Percentiles rank a stretch among this genome's conserved stretches.
Conservation (phyloP, 1,284 basidiomycete genomes). For the Wallemia mellicola region DNA sequence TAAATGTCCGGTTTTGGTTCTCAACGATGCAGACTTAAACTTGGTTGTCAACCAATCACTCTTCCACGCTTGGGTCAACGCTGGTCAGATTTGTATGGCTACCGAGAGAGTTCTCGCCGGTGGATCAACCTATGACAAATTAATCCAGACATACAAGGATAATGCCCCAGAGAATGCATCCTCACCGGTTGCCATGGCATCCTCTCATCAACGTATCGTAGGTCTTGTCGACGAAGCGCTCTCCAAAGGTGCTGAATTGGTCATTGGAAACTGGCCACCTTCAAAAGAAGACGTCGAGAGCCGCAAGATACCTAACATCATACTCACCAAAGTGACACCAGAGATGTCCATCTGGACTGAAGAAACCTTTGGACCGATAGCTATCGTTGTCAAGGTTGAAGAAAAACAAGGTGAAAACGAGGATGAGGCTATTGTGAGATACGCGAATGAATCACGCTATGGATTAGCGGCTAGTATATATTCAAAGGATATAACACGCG, state of each 20-base stretch:
- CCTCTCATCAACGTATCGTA: neutral
- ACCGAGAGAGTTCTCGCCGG: neutral
- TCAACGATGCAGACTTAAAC: neutral
- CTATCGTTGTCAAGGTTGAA: neutral
- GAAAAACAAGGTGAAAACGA: neutral
- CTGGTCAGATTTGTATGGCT: neutral
- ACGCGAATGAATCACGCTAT: neutral
- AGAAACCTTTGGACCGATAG: neutral
- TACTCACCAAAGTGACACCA: neutral
- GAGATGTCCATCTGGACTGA: neutral
- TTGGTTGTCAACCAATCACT: neutral
- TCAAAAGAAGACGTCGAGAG: neutral
- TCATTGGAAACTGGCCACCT: neutral
- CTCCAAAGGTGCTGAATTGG: neutral
- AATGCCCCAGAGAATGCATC: neutral
- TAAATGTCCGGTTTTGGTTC: neutral
- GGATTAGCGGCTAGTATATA: neutral
- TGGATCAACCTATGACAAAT: neutral
- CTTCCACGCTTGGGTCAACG: neutral
- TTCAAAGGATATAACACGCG: neutral
- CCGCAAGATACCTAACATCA: neutral
- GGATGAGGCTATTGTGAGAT: neutral
- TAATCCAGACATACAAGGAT: neutral
- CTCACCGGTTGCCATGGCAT: neutral
- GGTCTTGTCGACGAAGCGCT: neutral